Percentiles rank a stretch among this genome's conserved stretches.
These are phyloP conservation scores for Sordariomycetes sp. DNA, from an alignment of 2,329 filamentous ascomycete genomes.

Conservation along the genomic window DNA sequence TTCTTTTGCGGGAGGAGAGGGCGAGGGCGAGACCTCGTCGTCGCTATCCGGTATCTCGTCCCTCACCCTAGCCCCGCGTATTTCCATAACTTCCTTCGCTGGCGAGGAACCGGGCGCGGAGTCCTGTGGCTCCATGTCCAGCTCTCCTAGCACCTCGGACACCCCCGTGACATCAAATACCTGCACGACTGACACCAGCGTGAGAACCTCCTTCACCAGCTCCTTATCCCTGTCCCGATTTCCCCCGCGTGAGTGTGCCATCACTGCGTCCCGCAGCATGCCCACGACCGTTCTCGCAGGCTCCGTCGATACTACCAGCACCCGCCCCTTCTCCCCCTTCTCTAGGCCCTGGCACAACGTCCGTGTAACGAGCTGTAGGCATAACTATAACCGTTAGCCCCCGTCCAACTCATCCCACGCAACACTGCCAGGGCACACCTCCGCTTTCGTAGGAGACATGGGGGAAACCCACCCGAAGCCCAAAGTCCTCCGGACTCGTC, in stretches of 20 bases:
- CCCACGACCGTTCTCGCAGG: conserved; percentile 28
- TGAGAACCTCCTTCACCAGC: conserved; percentile 27
- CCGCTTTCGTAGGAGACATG: not conserved
- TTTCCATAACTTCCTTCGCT: not conserved
- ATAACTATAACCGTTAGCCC: conserved; percentile 24
- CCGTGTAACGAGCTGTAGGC: conserved; percentile 34
- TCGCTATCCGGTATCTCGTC: conserved; percentile 7
- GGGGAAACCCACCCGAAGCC: conserved; percentile 28
- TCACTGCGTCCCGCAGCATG: conserved; percentile 21
- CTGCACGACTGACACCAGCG: conserved; percentile 40
- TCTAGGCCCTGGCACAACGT: conserved; percentile 19
- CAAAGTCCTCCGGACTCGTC: conserved; percentile 26
- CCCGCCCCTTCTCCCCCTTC: conserved; percentile 12
- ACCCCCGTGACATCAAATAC: conserved; percentile 50
- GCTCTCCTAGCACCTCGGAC: conserved; percentile 43
- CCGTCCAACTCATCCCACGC: not conserved
- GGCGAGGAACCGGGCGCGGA: not conserved
- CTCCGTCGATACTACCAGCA: conserved; percentile 37
- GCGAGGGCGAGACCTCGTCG: conserved; percentile 1
- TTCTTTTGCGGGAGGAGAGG: not conserved
- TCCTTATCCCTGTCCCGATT: conserved; percentile 3
- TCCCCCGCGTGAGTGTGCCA: conserved; percentile 8
- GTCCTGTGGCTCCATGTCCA: conserved; percentile 19
- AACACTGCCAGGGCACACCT: not conserved
- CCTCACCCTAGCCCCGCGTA: not conserved